Evolutionary conservation across 192 early-diverging fungal species (phyloP).

Genomic region (Coemansia sp.): DNA sequence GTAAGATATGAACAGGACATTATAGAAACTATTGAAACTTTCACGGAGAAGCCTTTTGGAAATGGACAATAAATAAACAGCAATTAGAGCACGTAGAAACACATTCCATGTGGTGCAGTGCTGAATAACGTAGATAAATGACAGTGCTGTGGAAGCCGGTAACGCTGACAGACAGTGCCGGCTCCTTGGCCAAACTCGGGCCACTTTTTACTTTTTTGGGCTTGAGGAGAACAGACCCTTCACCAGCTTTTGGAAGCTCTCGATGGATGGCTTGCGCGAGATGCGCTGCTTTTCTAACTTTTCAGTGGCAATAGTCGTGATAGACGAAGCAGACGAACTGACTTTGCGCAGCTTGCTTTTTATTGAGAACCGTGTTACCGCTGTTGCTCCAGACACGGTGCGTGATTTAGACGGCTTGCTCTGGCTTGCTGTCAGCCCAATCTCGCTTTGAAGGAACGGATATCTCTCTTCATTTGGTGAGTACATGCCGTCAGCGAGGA

Average conservation of each 20-base stretch:
- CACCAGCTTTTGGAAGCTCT: constrained; percentile 7
- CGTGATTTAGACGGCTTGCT: background rate
- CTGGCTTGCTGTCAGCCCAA: background rate
- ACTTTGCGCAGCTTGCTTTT: constrained; percentile 2
- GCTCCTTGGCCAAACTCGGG: background rate
- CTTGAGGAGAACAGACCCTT: background rate
- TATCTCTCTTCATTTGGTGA: constrained; percentile 28
- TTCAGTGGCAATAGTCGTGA: constrained; percentile 3
- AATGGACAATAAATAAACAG: constrained; percentile 1
- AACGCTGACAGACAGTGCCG: background rate
- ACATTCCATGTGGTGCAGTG: background rate
- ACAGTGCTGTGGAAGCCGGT: background rate
- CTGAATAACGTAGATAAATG: background rate
- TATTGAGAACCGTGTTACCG: background rate
- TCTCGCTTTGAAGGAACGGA: constrained; percentile 9
- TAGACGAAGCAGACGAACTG: constrained; percentile 4
- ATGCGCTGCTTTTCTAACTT: background rate
- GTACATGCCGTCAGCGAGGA: constrained; percentile 20
- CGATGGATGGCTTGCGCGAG: constrained; percentile 2
- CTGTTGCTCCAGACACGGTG: background rate
- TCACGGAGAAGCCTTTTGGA: background rate
- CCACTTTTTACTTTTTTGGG: background rate
- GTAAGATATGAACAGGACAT: background rate
- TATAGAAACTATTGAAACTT: background rate
- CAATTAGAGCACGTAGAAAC: background rate